Percentiles rank a stretch among this genome's conserved stretches.
Conservation (phyloP, 371 early-diverging fungal genomes). For the Chytridium lagenaria region DNA sequence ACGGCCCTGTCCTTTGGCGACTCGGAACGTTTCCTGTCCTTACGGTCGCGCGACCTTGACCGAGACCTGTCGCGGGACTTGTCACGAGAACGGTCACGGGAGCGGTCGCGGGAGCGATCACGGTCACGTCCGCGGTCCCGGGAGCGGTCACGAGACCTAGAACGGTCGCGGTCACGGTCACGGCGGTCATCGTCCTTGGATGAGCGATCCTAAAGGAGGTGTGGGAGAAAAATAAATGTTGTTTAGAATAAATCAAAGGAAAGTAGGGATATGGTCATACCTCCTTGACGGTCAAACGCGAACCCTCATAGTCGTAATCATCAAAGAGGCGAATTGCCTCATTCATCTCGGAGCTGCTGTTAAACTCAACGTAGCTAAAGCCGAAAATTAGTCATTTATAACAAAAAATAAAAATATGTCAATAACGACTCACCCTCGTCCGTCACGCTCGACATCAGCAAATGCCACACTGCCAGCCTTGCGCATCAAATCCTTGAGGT, state of each 20-base stretch:
- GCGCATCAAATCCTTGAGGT: conserved; percentile 95
- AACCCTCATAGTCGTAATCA: conserved; percentile 85
- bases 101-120: conserved; percentile 3
- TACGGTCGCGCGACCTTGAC: conserved; percentile 9
- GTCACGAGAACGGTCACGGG: conserved; percentile 9
- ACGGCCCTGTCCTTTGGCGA: background rate
- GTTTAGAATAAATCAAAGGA: too few species aligned
- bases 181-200: background rate
- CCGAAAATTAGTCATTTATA: background rate
- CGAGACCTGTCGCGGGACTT: conserved; percentile 5
- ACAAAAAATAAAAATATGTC: background rate
- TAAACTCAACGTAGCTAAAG: conserved; percentile 87
- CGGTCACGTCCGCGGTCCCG: conserved; percentile 9
- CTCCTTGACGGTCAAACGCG: conserved; percentile 75
- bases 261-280: conserved; percentile 10
- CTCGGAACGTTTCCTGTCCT: conserved; percentile 8
- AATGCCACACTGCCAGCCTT: conserved; percentile 94
- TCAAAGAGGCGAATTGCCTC: conserved; percentile 86
- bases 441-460: conserved; percentile 86
- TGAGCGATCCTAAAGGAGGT: background rate
- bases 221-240: background rate
- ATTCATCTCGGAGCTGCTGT: conserved; percentile 79
- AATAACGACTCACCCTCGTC: conserved; percentile 74
- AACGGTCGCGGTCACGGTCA: conserved; percentile 10
- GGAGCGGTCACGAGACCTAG: background rate